phyloP scores from a whole-genome alignment of 345 rosid species.

The Hibiscus trionum region DNA sequence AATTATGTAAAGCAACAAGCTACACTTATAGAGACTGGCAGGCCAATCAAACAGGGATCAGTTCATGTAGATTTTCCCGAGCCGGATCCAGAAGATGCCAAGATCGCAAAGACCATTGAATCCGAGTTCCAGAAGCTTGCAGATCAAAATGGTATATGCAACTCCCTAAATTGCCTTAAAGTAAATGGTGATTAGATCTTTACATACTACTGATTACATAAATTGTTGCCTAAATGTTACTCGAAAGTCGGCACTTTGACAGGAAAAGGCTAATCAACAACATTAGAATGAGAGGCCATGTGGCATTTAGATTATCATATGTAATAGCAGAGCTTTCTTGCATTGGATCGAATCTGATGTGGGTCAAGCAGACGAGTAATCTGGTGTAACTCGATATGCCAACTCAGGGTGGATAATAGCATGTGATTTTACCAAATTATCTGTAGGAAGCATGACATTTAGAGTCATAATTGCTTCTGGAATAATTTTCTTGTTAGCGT shows the following conservation, averaged over 20 bases:
- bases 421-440: background rate
- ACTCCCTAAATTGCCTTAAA: slow-evolving; percentile 28
- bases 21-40: slow-evolving; percentile 18
- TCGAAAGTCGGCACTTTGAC: too few species aligned
- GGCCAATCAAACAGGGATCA: slow-evolving; percentile 65
- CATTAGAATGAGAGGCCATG: slow-evolving; percentile 14
- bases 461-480: background rate
- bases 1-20: slow-evolving; percentile 54
- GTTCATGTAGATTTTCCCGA: slow-evolving; percentile 71
- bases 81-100: slow-evolving; percentile 41
- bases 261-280: slow-evolving; percentile 10
- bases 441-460: background rate
- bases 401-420: slow-evolving; percentile 12
- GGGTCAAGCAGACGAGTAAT: slow-evolving; percentile 14
- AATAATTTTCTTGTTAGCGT: background rate
- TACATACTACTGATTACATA: slow-evolving; percentile 16
- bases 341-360: slow-evolving; percentile 54
- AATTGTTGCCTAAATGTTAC: background rate
- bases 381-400: slow-evolving; percentile 11
- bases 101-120: slow-evolving; percentile 55
- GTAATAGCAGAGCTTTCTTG: slow-evolving; percentile 19
- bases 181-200: slow-evolving; percentile 23
- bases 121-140: slow-evolving; percentile 63
- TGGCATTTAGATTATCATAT: slow-evolving; percentile 4
- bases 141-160: slow-evolving; percentile 27